phyloP scores from a whole-genome alignment of 768 basidiomycete species.

The Podaxis sp. region DNA sequence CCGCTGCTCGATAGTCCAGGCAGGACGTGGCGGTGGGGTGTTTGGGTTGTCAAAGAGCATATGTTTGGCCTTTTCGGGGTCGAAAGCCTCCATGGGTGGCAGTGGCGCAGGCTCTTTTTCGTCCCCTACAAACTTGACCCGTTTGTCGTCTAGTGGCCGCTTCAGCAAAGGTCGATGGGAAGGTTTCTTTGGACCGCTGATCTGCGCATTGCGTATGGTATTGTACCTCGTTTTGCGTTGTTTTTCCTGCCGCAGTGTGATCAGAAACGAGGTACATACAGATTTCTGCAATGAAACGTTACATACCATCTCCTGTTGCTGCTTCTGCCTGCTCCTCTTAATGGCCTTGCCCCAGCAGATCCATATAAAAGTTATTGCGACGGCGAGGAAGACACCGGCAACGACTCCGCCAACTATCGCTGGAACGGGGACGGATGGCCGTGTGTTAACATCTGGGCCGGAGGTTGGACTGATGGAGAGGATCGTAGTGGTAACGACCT shows the following conservation, averaged over 20 bases:
- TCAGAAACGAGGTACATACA: not conserved
- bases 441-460: not conserved
- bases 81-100: not conserved
- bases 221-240: slow-evolving; percentile 32
- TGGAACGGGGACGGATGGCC: slow-evolving; percentile 37
- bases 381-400: slow-evolving; percentile 46
- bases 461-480: slow-evolving; percentile 6
- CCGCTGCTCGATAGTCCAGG: slow-evolving; percentile 2
- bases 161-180: slow-evolving; percentile 28
- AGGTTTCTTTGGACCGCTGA: slow-evolving; percentile 21
- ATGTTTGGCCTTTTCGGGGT: slow-evolving; percentile 11
- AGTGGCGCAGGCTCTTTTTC: not conserved
- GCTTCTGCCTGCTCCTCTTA: slow-evolving; percentile 32
- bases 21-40: slow-evolving; percentile 4
- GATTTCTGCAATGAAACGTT: not conserved
- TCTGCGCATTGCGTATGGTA: slow-evolving; percentile 38
- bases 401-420: slow-evolving; percentile 50
- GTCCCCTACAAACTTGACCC: slow-evolving; percentile 38
- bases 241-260: slow-evolving; percentile 22
- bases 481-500: slow-evolving; percentile 17
- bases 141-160: slow-evolving; percentile 26
- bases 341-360: slow-evolving; percentile 43
- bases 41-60: slow-evolving; percentile 13
- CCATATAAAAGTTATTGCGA: slow-evolving; percentile 43
- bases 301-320: slow-evolving; percentile 26